phyloP scores from a whole-genome alignment of 106 monocot genomes.

The Iris macrosiphon region DNA sequence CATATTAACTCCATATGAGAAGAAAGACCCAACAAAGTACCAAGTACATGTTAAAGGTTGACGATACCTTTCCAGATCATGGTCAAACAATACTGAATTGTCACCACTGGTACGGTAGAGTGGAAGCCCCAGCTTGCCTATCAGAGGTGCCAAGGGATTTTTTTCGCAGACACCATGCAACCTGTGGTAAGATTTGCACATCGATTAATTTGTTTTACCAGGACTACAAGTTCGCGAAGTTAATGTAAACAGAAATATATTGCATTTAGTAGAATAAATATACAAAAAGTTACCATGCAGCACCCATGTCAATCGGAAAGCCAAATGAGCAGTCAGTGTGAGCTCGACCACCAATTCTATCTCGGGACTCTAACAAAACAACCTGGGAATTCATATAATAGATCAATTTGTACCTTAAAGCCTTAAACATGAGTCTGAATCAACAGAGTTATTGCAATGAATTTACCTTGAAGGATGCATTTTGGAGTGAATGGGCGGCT shows the following conservation, averaged over 20 bases:
- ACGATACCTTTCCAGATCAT: constrained; percentile 49
- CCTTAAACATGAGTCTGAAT: no score
- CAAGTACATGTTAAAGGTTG: background rate
- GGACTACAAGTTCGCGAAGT: background rate
- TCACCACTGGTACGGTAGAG: constrained; percentile 61
- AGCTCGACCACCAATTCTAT: constrained; percentile 81
- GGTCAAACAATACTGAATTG: constrained; percentile 57
- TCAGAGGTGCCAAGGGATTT: constrained; percentile 45
- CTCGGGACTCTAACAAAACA: constrained; percentile 84
- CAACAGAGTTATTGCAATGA: no score
- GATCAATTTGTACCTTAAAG: no score
- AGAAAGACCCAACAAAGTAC: no score
- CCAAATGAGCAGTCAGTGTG: constrained; percentile 81
- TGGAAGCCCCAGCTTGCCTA: constrained; percentile 43
- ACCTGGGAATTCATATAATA: constrained; percentile 75
- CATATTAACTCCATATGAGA: no score
- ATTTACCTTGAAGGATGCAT: constrained; percentile 84
- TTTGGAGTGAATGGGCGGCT: constrained; percentile 58
- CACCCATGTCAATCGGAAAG: constrained; percentile 88
- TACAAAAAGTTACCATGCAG: constrained; percentile 55
- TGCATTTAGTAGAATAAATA: background rate
- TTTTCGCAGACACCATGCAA: constrained; percentile 52
- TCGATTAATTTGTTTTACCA: background rate
- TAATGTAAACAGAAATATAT: background rate
- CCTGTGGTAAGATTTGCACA: constrained; percentile 23